Base-by-base conservation (phyloP, 2,329 filamentous ascomycete species). In the Sordariomycetes sp. region DNA sequence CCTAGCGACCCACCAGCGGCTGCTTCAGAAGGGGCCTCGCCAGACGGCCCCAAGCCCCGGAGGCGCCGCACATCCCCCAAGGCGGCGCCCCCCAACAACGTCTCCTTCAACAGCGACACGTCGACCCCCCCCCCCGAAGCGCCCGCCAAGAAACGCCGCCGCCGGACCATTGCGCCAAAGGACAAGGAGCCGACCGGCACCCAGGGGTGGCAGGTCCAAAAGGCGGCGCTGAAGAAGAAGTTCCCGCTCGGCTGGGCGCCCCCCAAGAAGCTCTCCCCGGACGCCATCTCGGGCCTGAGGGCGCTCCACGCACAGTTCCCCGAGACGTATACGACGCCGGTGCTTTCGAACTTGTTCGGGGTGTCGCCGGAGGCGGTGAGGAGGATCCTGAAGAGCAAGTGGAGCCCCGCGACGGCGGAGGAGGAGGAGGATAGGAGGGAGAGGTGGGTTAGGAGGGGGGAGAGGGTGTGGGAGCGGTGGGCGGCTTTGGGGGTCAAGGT, bases 231-330 rank as follows among this genome's bases (percentile, higher is more conserved):
- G 39, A 80, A 85, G 64, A 70, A 81, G 60, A 99, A 97, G 66
- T 94, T 96, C 62, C 82, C 82, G 1, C 80, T 85, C 8, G 83
- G 85, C 10, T 99, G 92, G 91, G 78, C 79, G 32, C 92, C 94
- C 34, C 79, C 81, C 54, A 96, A 95, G 70, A 85, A 85, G 59
- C 78, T 99, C 10, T 97, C 94, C 0, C 94, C 94, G 0, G 92
- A 97, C 69, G 90, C 91, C 1, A 76, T 96, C 35, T 85, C 88
- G n/a, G 91, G 90, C 50, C 95, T 99, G 63, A 84, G 90, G 50
- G 85, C 88, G 22, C 76, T 99, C 36, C 83, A 96, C 68, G 74
- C 79, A 28, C 84, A 90, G 63, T 86, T 90, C 61, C 90, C 92
- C 0, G 78, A 86, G 2, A 77, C 79, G 58, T 96, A 90, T 72